Evolutionary conservation across 495 filamentous ascomycete species (phyloP), one percentile per base, ranked within the genome.

Genomic region (Aspergillus funiculosus): DNA sequence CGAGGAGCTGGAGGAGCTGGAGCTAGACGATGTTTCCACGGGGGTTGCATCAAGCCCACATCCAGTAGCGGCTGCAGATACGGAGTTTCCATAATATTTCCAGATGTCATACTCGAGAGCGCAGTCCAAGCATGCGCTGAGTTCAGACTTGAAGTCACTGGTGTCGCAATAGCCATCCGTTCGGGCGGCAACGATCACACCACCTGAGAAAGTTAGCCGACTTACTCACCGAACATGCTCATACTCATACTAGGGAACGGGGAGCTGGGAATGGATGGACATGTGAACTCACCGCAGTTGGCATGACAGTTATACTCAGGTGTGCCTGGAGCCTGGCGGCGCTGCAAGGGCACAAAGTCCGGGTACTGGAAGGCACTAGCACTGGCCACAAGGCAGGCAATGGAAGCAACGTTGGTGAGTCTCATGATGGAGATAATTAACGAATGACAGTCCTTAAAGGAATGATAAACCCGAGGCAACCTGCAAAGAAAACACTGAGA

Each of bases 91-190:
- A 35, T 77, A 77, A 44, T 66, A 60, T 32, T 59, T 42, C 73
- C 73, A 77, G 47, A 75, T 73, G 14, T 75, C 62, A 29, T 69
- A 67, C 4, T 66, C 63, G 0, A 67, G 60, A 4, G 74, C 63
- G 42, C 74, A 77, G 32, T 68, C 47, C 24, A 77, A 51, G 29
- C 73, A 76, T 2, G 36, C 53, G 19, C 55, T 48, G 38, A 75
- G 67, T 35, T 71, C 59, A 25, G 59, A 43, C 11, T 66, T 56
- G 55, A 73, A 77, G 20, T 59, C 59, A 0, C 59, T 48, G 49
- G 66, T 60, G 29, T 59, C 53, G 56, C 74, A 77, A 38, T 60
- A 67, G 36, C 58, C 56, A 10, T 53, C 58, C 21, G 54, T 43
- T 11, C 60, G 54, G 15, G 62, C 56, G 29, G 63, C 48, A 7